phyloP scores from a whole-genome alignment of 805 yeast genomes.

The Ogataea nakhonphanomensis region DNA sequence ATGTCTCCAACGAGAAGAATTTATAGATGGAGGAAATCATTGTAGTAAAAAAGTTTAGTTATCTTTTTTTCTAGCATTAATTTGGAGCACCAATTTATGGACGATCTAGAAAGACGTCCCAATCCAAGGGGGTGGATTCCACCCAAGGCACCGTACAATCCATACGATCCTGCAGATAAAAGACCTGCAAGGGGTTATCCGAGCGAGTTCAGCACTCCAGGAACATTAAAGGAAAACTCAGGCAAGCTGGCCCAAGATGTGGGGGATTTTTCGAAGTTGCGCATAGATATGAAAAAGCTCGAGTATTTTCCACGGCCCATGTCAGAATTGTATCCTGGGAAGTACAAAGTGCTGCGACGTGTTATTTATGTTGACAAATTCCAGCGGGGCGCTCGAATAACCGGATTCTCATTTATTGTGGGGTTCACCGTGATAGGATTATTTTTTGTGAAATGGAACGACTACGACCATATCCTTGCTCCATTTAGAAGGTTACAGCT shows the following conservation, averaged over 20 bases:
- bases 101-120: slow-evolving; percentile 53
- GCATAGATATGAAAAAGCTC: slow-evolving; percentile 68
- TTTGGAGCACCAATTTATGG: slow-evolving; percentile 1
- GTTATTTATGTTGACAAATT: slow-evolving; percentile 51
- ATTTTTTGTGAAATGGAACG: slow-evolving; percentile 82
- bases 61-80: neutral
- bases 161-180: slow-evolving; percentile 72
- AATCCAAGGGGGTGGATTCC: slow-evolving; percentile 78
- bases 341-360: slow-evolving; percentile 64
- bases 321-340: slow-evolving; percentile 73
- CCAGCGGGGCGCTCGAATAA: slow-evolving; percentile 56
- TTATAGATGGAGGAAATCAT: slow-evolving; percentile 14
- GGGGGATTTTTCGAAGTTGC: slow-evolving; percentile 61
- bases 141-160: slow-evolving; percentile 82
- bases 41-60: slow-evolving; percentile 1
- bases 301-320: slow-evolving; percentile 78
- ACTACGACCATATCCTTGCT: slow-evolving; percentile 70
- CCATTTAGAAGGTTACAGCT: slow-evolving; percentile 63
- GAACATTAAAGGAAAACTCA: slow-evolving; percentile 46
- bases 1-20: slow-evolving; percentile 49
- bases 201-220: slow-evolving; percentile 70
- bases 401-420: slow-evolving; percentile 49
- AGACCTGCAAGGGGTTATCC: slow-evolving; percentile 87
- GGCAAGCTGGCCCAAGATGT: slow-evolving; percentile 57
- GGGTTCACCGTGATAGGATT: slow-evolving; percentile 55